These are phyloP conservation scores for Scalesia atractyloides DNA, from an alignment of 129 eudicot species.

Conservation along the genomic window DNA sequence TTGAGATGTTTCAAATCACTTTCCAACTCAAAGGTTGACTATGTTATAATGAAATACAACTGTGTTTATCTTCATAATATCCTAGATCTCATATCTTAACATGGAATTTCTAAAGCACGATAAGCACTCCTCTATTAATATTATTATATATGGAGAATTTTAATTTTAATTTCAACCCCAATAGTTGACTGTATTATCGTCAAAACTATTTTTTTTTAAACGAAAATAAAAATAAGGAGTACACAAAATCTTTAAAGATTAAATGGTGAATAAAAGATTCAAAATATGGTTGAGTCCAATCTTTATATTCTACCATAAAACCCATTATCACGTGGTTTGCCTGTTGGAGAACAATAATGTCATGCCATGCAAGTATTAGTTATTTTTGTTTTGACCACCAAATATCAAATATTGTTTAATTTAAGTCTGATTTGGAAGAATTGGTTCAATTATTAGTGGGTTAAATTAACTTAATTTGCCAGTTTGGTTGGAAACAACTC, in stretches of 20 bases:
- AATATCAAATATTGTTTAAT: conserved; percentile 17
- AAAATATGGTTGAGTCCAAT: conserved; percentile 10
- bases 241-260: neutral
- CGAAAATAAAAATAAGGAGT: neutral
- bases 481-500: conserved; percentile 41
- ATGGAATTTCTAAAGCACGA: neutral
- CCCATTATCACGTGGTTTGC: conserved; percentile 28
- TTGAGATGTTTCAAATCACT: neutral
- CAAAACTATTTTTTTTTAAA: neutral
- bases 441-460: conserved; percentile 29
- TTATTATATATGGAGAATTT: neutral
- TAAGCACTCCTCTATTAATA: neutral
- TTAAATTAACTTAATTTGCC: conserved; percentile 31
- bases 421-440: conserved; percentile 10
- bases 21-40: neutral
- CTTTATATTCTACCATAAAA: conserved; percentile 19
- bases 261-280: neutral
- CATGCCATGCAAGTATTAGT: conserved; percentile 19
- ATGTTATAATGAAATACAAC: neutral
- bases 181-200: neutral
- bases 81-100: neutral
- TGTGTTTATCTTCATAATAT: neutral
- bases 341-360: conserved; percentile 23
- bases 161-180: neutral
- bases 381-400: conserved; percentile 24